Percentiles rank a stretch among this genome's conserved stretches.
Evolutionary conservation across 257 asterid genomes (phyloP).

Genomic region (Rauvolfia tetraphylla): DNA sequence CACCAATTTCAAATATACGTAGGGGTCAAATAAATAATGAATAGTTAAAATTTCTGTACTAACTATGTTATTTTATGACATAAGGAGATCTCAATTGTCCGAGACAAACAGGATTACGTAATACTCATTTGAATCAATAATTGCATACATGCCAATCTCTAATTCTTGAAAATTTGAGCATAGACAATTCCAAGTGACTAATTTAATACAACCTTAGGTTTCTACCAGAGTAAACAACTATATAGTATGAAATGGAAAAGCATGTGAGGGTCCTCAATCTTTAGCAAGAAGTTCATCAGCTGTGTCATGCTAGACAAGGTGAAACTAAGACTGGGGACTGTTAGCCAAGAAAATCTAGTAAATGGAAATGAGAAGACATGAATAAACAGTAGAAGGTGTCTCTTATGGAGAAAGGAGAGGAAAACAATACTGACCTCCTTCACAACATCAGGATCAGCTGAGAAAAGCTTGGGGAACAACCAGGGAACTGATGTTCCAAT

Average conservation of each 20-base stretch:
- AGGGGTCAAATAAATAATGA: neutral
- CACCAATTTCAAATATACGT: neutral
- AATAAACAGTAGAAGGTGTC: neutral
- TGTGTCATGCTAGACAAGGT: neutral
- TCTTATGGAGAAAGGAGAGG: neutral
- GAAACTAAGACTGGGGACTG: neutral
- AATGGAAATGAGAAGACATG: neutral
- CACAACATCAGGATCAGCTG: constrained; percentile 71
- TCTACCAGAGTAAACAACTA: neutral
- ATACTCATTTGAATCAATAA: neutral
- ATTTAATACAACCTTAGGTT: neutral
- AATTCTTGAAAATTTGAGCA: neutral
- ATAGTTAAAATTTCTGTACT: neutral
- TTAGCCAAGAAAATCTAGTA: neutral
- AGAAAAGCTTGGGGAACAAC: constrained; percentile 76
- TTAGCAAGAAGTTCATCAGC: neutral
- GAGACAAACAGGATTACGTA: neutral
- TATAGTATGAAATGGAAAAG: neutral
- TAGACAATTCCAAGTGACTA: neutral
- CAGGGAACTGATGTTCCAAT: constrained; percentile 78
- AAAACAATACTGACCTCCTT: constrained; percentile 56
- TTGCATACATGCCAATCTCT: neutral
- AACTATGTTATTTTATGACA: neutral
- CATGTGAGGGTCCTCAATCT: neutral
- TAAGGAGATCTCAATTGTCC: neutral